A percentile compares a stretch with the other conserved stretches of the same genome.
phyloP scores from a whole-genome alignment of 768 basidiomycete genomes.

The Hypholoma sublateritium region DNA sequence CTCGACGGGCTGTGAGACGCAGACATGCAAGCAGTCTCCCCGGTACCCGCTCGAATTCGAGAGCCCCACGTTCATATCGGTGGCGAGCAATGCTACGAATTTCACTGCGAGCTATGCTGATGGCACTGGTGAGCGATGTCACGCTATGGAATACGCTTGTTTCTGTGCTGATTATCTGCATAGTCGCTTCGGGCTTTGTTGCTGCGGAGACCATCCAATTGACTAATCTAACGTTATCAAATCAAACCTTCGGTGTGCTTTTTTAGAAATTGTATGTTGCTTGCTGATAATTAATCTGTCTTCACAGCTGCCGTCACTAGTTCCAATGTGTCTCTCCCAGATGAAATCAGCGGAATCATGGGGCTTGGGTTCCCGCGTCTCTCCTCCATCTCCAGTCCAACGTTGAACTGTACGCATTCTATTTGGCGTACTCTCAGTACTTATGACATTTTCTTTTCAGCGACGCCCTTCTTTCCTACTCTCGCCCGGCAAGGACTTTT shows the following conservation, averaged over 20 bases:
- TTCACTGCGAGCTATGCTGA: slow-evolving; percentile 69
- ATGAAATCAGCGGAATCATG: slow-evolving; percentile 68
- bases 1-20: slow-evolving; percentile 59
- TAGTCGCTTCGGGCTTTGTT: slow-evolving; percentile 70
- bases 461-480: slow-evolving; percentile 64
- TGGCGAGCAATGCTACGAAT: slow-evolving; percentile 59
- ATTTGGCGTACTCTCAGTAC: not conserved
- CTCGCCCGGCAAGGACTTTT: slow-evolving; percentile 64
- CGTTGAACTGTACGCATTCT: slow-evolving; percentile 45
- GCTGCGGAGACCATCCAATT: slow-evolving; percentile 63
- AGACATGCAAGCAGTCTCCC: slow-evolving; percentile 59
- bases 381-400: slow-evolving; percentile 51
- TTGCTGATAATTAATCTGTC: slow-evolving; percentile 1
- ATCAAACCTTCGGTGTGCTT: slow-evolving; percentile 67
- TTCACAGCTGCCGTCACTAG: slow-evolving; percentile 55
- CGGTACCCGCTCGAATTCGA: slow-evolving; percentile 66
- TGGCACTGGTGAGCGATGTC: slow-evolving; percentile 53
- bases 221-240: slow-evolving; percentile 55
- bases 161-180: not conserved
- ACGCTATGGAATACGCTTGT: not conserved
- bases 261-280: not conserved
- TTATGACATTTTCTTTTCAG: slow-evolving; percentile 32
- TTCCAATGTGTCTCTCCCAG: slow-evolving; percentile 61
- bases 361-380: slow-evolving; percentile 78
- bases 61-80: slow-evolving; percentile 61